Evolutionary conservation across 352 stramenopile genomes (phyloP), one percentile per base, ranked within the genome.

Genomic region (Aphanomyces invadans): DNA sequence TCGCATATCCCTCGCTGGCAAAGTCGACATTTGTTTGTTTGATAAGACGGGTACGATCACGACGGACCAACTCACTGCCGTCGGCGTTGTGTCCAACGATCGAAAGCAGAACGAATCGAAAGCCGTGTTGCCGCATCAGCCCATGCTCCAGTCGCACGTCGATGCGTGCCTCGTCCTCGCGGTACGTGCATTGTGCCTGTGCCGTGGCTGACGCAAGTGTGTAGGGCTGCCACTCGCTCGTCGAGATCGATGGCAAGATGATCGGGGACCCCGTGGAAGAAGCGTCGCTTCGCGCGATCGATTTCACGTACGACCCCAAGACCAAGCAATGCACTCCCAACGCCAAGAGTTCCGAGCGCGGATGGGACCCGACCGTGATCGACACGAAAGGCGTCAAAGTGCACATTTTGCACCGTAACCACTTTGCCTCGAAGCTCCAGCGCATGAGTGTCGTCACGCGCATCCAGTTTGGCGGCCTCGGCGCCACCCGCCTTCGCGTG

Each of bases 41-140:
- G 97, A 99, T 75, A 99, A 99, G 78, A 99, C 97, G 0, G 97
- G 97, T 28, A 99, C 97, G 5, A 74, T 99, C 36, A 99, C 97
- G 0, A 98, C 87, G 25, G 97, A 99, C 74, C 87, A 98, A 70
- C 87, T 99, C 61, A 93, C 87, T 31, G 80, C 97, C 0, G 81
- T 92, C 57, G 97, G 96, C 54, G 91, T 99, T 2, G 87, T 95
- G 0, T 92, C 86, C 45, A 76, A 92, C 62, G 83, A 92, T 65
- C 78, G 79, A 2, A 87, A 69, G 0, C 65, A 62, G 5, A 71
- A 49, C 15, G 69, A 70, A 46, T 19, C 54, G 17, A 70, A 69
- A 11, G 67, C 19, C 2, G 44, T 70, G 2, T 9, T 54, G 38
- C 63, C 63, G 15, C 63, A 70, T 39, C 42, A 70, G 48, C 31